Percentiles rank a stretch among this genome's conserved stretches.
Conservation (phyloP, 2,329 filamentous ascomycete species). For the Sporothrix euskadiensis region DNA sequence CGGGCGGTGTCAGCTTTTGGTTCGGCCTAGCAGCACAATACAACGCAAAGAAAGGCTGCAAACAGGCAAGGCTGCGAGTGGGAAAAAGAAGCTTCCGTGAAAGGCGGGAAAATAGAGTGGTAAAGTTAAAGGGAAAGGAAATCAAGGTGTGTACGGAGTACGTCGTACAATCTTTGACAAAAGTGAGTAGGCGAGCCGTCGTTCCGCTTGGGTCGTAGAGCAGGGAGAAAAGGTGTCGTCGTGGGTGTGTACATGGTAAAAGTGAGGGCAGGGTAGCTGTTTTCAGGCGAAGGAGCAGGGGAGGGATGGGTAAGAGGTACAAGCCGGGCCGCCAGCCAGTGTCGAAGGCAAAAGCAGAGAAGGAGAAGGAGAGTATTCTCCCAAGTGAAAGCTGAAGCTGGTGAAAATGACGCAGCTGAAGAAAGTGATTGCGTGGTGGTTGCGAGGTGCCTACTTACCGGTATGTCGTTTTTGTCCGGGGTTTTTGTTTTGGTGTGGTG, state of each 20-base stretch:
- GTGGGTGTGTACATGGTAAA: not conserved
- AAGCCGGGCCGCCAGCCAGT: conserved; percentile 5
- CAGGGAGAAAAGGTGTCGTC: not conserved
- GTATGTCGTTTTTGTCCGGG: not conserved
- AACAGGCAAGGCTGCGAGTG: conserved; percentile 10
- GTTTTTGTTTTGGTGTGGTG: not conserved
- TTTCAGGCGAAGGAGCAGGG: not conserved
- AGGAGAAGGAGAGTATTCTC: not conserved
- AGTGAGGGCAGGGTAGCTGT: not conserved
- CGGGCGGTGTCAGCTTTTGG: conserved; percentile 20
- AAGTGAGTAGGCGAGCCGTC: conserved; percentile 3
- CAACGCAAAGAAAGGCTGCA: conserved; percentile 8
- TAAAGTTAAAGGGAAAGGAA: not conserved
- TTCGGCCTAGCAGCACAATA: conserved; percentile 13
- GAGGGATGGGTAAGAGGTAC: not conserved
- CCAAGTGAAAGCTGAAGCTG: not conserved
- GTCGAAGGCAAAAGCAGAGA: not conserved
- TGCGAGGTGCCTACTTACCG: not conserved
- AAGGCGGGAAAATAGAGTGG: not conserved
- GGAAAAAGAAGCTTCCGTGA: not conserved
- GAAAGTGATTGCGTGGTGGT: conserved; percentile 1
- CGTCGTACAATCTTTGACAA: not conserved
- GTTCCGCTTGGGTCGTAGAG: not conserved
- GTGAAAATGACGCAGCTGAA: conserved; percentile 1
- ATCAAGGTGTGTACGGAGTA: not conserved